Conservation (phyloP, 768 basidiomycete species). For the Glaciozyma antarctica region DNA sequence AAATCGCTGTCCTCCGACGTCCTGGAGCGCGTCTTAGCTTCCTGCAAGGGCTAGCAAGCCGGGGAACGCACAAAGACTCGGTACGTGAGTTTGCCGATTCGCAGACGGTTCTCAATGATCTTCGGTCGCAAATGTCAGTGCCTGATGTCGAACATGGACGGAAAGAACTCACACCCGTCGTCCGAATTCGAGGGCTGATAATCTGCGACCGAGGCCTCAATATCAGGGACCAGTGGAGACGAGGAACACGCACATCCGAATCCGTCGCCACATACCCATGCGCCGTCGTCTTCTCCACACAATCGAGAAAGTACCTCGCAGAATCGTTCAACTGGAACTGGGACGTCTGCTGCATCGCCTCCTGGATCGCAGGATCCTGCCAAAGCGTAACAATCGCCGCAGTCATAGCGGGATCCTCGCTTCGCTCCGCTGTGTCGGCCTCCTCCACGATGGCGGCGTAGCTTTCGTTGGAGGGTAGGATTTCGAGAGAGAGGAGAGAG, state of each 20-base stretch:
- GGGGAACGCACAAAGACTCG: conserved; percentile 38
- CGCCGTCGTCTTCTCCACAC: conserved; percentile 68
- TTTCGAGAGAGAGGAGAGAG: neutral
- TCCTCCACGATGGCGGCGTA: neutral
- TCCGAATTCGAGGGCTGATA: conserved; percentile 83
- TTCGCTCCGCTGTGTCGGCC: neutral
- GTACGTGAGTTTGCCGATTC: conserved; percentile 51
- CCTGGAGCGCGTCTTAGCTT: conserved; percentile 40
- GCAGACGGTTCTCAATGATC: conserved; percentile 95
- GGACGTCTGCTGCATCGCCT: neutral
- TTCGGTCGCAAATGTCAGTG: neutral
- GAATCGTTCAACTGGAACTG: conserved; percentile 22
- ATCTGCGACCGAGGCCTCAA: conserved; percentile 45
- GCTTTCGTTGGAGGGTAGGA: neutral
- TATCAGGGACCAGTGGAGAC: too few relatives aligned
- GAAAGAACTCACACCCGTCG: conserved; percentile 52
- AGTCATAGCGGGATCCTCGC: neutral
- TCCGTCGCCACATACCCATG: conserved; percentile 76
- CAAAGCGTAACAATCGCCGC: conserved; percentile 15
- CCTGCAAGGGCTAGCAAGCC: neutral
- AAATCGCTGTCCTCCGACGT: conserved; percentile 67
- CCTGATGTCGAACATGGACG: too few relatives aligned
- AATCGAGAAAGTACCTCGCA: conserved; percentile 38
- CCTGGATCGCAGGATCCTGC: neutral
- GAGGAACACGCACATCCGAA: conserved; percentile 59